phyloP scores from a whole-genome alignment of 371 early-diverging fungal species.

The Nematocida sp. region DNA sequence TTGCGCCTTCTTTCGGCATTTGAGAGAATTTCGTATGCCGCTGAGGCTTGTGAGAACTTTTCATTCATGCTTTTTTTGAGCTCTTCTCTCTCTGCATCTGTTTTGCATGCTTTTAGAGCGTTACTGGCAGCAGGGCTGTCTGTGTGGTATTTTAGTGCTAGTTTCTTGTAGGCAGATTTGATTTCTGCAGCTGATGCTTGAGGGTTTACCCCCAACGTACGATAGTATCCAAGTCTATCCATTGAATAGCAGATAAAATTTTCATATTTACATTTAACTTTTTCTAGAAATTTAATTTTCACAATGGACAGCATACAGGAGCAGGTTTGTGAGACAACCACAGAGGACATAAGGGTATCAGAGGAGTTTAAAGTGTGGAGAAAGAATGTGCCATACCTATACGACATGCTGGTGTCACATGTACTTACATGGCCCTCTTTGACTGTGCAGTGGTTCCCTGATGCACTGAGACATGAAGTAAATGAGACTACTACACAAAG shows the following conservation, averaged over 20 bases:
- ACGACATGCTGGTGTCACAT: conserved; percentile 87
- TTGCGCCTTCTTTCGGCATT: conserved; percentile 77
- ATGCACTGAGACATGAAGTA: conserved; percentile 65
- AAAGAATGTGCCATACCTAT: conserved; percentile 91
- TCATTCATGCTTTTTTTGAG: conserved; percentile 53
- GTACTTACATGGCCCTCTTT: conserved; percentile 92
- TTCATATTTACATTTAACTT: background rate
- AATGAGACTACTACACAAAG: conserved; percentile 57
- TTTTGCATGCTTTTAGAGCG: conserved; percentile 41
- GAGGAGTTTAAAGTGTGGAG: conserved; percentile 93
- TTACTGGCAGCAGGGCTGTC: conserved; percentile 31
- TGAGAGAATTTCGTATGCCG: conserved; percentile 80
- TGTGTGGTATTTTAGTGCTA: conserved; percentile 51
- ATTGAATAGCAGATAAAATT: conserved; percentile 12
- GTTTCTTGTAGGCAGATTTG: conserved; percentile 53
- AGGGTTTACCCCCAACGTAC: conserved; percentile 50
- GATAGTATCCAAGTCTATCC: conserved; percentile 59
- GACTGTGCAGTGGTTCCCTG: conserved; percentile 92
- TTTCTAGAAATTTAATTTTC: conserved; percentile 39
- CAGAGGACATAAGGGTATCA: conserved; percentile 74
- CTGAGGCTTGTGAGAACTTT: conserved; percentile 82
- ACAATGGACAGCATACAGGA: conserved; percentile 4
- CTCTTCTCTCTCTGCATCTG: conserved; percentile 48
- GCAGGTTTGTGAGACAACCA: background rate
- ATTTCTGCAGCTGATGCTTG: conserved; percentile 51